These are phyloP conservation scores for Geotrichum klebahnii DNA, from an alignment of 1,139 yeast genomes.

Conservation along the genomic window DNA sequence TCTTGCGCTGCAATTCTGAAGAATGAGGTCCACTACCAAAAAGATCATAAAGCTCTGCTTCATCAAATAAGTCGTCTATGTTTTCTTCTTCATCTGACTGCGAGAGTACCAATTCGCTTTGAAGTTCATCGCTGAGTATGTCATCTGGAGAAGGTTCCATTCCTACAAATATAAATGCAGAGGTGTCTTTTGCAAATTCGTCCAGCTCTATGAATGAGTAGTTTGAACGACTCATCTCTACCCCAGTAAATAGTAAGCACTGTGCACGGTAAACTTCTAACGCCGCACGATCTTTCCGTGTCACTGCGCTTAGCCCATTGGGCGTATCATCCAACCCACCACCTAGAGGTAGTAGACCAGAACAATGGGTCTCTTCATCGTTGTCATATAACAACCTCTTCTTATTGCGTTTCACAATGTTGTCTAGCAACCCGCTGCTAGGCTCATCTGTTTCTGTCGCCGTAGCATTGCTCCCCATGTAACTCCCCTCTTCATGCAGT, in stretches of 20 bases:
- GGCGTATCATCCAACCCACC: conserved; percentile 22
- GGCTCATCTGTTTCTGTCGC: background rate
- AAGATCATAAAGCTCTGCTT: conserved; percentile 1
- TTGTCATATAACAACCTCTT: conserved; percentile 4
- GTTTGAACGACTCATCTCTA: conserved; percentile 19
- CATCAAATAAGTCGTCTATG: conserved; percentile 1
- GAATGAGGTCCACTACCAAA: background rate
- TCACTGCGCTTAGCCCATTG: conserved; percentile 9
- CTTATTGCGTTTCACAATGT: background rate
- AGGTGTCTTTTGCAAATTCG: conserved; percentile 10
- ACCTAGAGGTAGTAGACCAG: conserved; percentile 16
- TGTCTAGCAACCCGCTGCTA: conserved; percentile 6
- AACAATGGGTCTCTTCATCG: conserved; percentile 20
- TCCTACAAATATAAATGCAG: conserved; percentile 14
- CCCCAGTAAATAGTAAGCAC: conserved; percentile 21
- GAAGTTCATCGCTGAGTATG: background rate
- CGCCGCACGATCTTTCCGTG: background rate
- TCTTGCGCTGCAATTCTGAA: background rate
- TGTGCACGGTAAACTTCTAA: conserved; percentile 16
- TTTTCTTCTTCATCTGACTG: background rate
- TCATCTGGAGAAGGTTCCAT: background rate
- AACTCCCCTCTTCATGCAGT: conserved; percentile 1
- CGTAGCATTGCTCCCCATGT: background rate
- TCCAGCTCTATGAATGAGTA: background rate
- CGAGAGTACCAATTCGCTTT: background rate